phyloP scores from a whole-genome alignment of 176 grass and related monocot genomes.

The Elymus sibiricus region DNA sequence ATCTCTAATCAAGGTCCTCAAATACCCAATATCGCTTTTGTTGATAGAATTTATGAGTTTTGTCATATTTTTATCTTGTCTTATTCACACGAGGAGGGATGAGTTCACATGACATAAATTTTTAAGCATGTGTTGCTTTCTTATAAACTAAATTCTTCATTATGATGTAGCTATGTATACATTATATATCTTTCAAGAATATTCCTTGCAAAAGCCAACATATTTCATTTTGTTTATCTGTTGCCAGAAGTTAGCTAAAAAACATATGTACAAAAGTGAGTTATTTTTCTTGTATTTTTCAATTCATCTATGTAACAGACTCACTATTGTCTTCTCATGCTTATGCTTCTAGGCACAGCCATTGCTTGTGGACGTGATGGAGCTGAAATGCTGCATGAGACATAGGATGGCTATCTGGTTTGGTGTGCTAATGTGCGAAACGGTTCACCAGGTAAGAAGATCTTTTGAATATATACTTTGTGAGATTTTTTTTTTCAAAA shows the following conservation, averaged over 20 bases:
- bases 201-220: not conserved
- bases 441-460: not conserved
- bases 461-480: not conserved
- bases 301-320: not conserved
- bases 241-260: not conserved
- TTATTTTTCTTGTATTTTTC: not conserved
- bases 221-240: not conserved
- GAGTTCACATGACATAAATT: too few species aligned
- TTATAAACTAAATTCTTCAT: too few species aligned
- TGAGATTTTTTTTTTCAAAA: too few species aligned
- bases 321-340: not conserved
- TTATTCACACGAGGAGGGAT: too few species aligned
- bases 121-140: too few species aligned
- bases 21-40: not conserved
- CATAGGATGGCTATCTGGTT: not conserved
- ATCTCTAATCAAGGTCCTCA: not conserved
- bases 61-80: too few species aligned
- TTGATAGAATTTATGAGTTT: too few species aligned
- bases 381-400: too few species aligned
- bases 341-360: not conserved
- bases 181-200: not conserved
- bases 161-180: not conserved
- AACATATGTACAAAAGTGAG: not conserved
- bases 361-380: not conserved
- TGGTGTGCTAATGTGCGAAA: not conserved